Conservation (phyloP, 23 red algal genomes). For the Cyanidioschyzon merolae region DNA sequence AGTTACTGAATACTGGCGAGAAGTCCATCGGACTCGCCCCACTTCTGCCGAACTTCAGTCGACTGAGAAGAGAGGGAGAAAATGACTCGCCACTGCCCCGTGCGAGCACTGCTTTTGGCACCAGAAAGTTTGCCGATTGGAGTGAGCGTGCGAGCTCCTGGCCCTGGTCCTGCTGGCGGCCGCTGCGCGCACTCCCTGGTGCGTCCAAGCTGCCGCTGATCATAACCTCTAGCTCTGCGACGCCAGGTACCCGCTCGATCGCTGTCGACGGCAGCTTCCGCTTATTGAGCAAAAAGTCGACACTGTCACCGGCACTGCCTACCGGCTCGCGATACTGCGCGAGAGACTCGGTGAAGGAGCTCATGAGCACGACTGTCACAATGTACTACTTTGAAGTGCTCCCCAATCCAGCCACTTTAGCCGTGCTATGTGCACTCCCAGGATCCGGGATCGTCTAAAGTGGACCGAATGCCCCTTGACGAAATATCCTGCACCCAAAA, state of each 20-base stretch:
- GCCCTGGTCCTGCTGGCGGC: background rate
- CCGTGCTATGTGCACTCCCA: too few relatives aligned
- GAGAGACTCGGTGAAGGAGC: constrained; percentile 15
- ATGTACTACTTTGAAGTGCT: too few relatives aligned
- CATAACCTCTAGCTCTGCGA: constrained; percentile 30
- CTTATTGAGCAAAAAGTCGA: constrained; percentile 63
- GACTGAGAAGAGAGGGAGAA: constrained; percentile 32
- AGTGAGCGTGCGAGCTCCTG: constrained; percentile 4
- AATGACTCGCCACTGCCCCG: constrained; percentile 13
- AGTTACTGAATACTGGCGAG: constrained; percentile 62
- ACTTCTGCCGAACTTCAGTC: background rate
- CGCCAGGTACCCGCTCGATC: constrained; percentile 48
- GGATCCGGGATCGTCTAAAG: too few relatives aligned
- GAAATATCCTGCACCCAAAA: too few relatives aligned
- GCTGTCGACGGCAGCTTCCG: constrained; percentile 53
- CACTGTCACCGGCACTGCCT: background rate
- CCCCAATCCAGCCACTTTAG: too few relatives aligned
- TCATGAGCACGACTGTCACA: too few relatives aligned
- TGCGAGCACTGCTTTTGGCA: constrained; percentile 8
- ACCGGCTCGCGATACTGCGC: background rate
- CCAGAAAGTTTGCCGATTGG: background rate
- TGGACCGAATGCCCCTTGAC: too few relatives aligned
- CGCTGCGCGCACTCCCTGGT: background rate
- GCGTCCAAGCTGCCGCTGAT: background rate
- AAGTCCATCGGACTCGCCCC: constrained; percentile 31